These are phyloP conservation scores for Tilletia walkeri DNA, from an alignment of 1,284 basidiomycete species.

Conservation along the genomic window DNA sequence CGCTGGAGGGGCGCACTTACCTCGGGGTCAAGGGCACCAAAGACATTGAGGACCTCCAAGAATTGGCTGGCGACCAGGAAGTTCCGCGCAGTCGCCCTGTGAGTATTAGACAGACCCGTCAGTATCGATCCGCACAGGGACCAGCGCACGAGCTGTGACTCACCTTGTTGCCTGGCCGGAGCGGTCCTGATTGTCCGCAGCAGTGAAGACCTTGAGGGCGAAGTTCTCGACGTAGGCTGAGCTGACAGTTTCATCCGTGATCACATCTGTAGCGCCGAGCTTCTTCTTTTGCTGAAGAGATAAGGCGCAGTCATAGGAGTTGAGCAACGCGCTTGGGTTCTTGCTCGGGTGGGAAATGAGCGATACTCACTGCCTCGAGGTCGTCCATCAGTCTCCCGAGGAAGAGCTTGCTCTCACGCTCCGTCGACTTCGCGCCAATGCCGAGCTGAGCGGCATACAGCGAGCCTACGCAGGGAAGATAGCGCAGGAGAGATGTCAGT, in stretches of 20 bases:
- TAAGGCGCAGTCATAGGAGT: neutral
- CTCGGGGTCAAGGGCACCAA: conserved; percentile 60
- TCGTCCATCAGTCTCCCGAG: conserved; percentile 72
- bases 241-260: conserved; percentile 77
- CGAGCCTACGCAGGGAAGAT: neutral
- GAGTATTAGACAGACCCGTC: too few species aligned
- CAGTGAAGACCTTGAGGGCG: conserved; percentile 78
- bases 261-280: conserved; percentile 73
- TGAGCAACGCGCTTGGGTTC: neutral
- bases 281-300: conserved; percentile 67
- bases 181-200: conserved; percentile 88
- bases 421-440: conserved; percentile 68
- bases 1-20: conserved; percentile 32
- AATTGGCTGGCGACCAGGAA: conserved; percentile 84
- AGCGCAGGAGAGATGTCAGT: neutral
- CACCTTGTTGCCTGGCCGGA: conserved; percentile 72
- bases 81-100: conserved; percentile 77
- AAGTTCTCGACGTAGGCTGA: conserved; percentile 91
- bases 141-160: conserved; percentile 24
- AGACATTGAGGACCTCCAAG: conserved; percentile 75
- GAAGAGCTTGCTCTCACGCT: conserved; percentile 66
- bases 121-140: neutral
- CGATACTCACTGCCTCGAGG: conserved; percentile 66
- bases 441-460: conserved; percentile 88
- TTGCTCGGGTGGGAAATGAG: too few species aligned